Conservation (phyloP, 305 asterid genomes). For the Fraxinus dipetala region DNA sequence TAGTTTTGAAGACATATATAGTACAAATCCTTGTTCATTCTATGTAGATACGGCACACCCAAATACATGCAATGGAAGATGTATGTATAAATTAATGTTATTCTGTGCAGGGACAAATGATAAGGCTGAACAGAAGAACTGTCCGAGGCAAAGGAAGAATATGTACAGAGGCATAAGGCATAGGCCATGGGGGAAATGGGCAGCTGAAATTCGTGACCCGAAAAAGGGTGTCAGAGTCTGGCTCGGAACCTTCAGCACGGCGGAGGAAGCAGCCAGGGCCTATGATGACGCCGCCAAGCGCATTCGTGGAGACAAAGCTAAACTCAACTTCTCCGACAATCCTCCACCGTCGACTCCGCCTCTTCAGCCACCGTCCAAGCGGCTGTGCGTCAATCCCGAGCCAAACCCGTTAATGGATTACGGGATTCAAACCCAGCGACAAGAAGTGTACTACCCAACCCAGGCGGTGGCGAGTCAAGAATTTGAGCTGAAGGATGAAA, state of each 20-base stretch:
- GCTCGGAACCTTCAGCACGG: constrained; percentile 74
- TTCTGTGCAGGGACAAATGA: constrained; percentile 22
- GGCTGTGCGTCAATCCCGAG: constrained; percentile 20
- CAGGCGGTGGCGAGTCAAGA: not conserved
- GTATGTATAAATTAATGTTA: not conserved
- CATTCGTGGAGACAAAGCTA: constrained; percentile 76
- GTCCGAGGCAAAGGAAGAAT: constrained; percentile 49
- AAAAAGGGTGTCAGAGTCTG: constrained; percentile 61
- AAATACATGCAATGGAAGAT: not conserved
- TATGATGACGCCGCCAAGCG: constrained; percentile 73
- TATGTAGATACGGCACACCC: not conserved
- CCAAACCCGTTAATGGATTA: constrained; percentile 16
- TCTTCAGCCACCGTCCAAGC: constrained; percentile 21
- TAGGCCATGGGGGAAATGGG: constrained; percentile 96
- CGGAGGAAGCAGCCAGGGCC: constrained; percentile 75
- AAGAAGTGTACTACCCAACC: constrained; percentile 26
- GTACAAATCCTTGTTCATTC: not conserved
- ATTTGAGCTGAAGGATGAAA: constrained; percentile 44
- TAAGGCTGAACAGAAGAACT: constrained; percentile 29
- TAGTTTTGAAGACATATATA: too few relatives aligned
- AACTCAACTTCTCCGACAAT: constrained; percentile 59
- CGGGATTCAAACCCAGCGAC: constrained; percentile 24
- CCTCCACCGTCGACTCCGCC: constrained; percentile 19
- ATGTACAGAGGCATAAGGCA: constrained; percentile 75
- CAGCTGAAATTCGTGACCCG: constrained; percentile 92